These are phyloP conservation scores for Petunia secreta DNA, from an alignment of 257 asterid species.

Conservation along the genomic window DNA sequence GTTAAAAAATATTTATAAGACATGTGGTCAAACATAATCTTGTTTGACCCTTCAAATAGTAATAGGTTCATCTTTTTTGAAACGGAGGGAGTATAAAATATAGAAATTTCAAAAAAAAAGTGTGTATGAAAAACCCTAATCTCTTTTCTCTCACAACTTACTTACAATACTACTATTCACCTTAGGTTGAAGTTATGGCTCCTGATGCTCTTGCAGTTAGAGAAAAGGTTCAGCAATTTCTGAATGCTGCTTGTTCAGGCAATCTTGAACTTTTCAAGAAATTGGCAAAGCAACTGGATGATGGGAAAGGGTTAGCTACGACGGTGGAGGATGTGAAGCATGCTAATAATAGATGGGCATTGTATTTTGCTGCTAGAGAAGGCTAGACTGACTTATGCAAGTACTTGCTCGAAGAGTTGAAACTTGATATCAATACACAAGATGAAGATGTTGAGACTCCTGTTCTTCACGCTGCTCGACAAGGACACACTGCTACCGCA, in stretches of 20 bases:
- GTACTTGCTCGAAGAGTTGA: slow-evolving; percentile 84
- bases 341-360: slow-evolving; percentile 95
- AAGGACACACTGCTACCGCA: slow-evolving; percentile 78
- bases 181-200: too few species aligned
- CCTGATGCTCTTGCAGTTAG: slow-evolving; percentile 48
- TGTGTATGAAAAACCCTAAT: too few species aligned
- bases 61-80: too few species aligned
- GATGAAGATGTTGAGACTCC: slow-evolving; percentile 99
- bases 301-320: slow-evolving; percentile 73
- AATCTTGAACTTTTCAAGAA: slow-evolving; percentile 64
- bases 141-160: too few species aligned
- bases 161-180: too few species aligned
- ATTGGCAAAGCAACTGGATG: slow-evolving; percentile 71
- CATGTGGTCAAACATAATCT: too few species aligned
- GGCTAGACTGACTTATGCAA: slow-evolving; percentile 88
- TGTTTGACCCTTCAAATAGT: too few species aligned
- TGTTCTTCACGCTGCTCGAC: slow-evolving; percentile 85
- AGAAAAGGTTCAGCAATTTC: slow-evolving; percentile 63
- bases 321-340: slow-evolving; percentile 83
- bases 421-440: slow-evolving; percentile 67
- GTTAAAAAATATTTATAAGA: too few species aligned
- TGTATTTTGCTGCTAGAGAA: slow-evolving; percentile 93
- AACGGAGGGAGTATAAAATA: too few species aligned
- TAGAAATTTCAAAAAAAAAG: too few species aligned
- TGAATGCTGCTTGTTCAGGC: slow-evolving; percentile 83